phyloP scores from a whole-genome alignment of 106 monocot genomes.

The Allium sativum region DNA sequence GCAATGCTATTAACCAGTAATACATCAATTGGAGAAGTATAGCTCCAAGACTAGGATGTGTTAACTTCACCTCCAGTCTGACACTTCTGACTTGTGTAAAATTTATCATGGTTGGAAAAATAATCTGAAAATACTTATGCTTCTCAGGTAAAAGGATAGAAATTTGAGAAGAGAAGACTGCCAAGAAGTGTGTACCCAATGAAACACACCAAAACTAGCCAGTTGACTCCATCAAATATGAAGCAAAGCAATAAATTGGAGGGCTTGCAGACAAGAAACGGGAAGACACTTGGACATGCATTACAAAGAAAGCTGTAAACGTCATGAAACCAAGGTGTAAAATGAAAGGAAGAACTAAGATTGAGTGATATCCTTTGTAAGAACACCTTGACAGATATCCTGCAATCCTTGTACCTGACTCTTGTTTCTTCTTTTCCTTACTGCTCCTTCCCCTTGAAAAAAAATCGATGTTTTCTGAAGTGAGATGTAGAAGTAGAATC shows the following conservation, averaged over 20 bases:
- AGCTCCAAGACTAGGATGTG: too few relatives aligned
- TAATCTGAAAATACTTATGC: background rate
- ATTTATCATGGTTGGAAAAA: background rate
- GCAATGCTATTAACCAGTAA: too few relatives aligned
- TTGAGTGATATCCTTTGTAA: slow-evolving; percentile 26
- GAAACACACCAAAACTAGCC: slow-evolving; percentile 50
- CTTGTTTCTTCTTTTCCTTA: slow-evolving; percentile 25
- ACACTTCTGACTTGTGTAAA: background rate
- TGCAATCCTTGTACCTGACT: slow-evolving; percentile 5
- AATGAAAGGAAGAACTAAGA: slow-evolving; percentile 69
- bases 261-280: too few relatives aligned
- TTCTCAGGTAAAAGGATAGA: slow-evolving; percentile 89
- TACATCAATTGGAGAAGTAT: too few relatives aligned
- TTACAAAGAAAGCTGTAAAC: slow-evolving; percentile 59
- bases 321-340: slow-evolving; percentile 76
- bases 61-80: too few relatives aligned
- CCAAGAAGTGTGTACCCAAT: slow-evolving; percentile 64
- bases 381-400: slow-evolving; percentile 9
- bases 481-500: slow-evolving; percentile 10
- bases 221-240: slow-evolving; percentile 27
- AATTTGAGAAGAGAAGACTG: slow-evolving; percentile 83
- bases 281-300: slow-evolving; percentile 77
- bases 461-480: slow-evolving; percentile 17
- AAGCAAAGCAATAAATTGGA: slow-evolving; percentile 77
- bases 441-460: slow-evolving; percentile 25